Percentiles rank a stretch among this genome's conserved stretches.
phyloP scores from a whole-genome alignment of 805 yeast genomes.

The Ogataea siamensis region DNA sequence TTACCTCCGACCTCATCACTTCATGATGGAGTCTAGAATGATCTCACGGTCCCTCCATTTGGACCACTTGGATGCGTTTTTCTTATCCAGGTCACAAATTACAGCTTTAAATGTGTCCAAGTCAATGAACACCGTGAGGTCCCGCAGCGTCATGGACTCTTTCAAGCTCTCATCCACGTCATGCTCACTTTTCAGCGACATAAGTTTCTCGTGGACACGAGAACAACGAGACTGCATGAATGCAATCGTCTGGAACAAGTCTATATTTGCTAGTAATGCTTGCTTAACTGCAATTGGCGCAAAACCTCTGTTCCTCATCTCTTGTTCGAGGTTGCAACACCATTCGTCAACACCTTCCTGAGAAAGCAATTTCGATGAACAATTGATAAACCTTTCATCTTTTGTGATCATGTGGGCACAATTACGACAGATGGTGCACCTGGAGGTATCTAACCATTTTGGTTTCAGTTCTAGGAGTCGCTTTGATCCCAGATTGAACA shows the following conservation, averaged over 20 bases:
- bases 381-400: constrained; percentile 34
- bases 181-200: constrained; percentile 30
- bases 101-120: constrained; percentile 29
- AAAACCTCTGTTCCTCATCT: constrained; percentile 1
- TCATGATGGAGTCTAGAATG: constrained; percentile 12
- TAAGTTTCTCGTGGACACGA: constrained; percentile 32
- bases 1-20: constrained; percentile 18
- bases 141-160: constrained; percentile 51
- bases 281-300: not conserved
- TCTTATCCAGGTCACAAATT: constrained; percentile 50
- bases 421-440: constrained; percentile 46
- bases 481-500: constrained; percentile 16
- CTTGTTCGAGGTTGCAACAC: constrained; percentile 28
- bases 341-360: constrained; percentile 34
- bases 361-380: constrained; percentile 41
- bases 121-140: constrained; percentile 48
- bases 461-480: constrained; percentile 47
- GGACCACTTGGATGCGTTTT: constrained; percentile 40
- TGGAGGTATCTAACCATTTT: constrained; percentile 49
- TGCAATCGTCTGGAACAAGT: constrained; percentile 6
- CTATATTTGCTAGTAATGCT: constrained; percentile 7
- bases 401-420: constrained; percentile 39
- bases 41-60: constrained; percentile 41
- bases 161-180: constrained; percentile 44
- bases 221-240: constrained; percentile 34